These are phyloP conservation scores for Naegleria gruberi DNA, from an alignment of 208 protist genomes.

Conservation along the genomic window DNA sequence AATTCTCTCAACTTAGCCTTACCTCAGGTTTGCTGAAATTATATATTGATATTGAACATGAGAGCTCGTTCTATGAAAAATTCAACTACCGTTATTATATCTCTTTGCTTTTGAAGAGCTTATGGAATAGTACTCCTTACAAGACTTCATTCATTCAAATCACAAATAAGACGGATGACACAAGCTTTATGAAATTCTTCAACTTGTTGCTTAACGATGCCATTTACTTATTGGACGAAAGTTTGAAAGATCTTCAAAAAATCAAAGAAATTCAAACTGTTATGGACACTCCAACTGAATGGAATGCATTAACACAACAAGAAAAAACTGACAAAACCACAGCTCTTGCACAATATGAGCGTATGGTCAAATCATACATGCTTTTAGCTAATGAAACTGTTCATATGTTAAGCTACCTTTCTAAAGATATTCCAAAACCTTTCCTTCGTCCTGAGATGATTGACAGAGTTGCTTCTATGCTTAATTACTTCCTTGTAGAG, in stretches of 20 bases:
- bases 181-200: conserved; percentile 8
- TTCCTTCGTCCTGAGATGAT: conserved; percentile 23
- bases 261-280: background rate
- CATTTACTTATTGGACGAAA: background rate
- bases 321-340: background rate
- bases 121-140: background rate
- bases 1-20: background rate
- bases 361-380: conserved; percentile 1
- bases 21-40: conserved; percentile 8
- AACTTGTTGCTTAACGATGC: conserved; percentile 8
- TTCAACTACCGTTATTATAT: conserved; percentile 17
- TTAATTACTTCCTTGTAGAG: conserved; percentile 20
- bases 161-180: background rate
- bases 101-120: background rate
- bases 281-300: background rate
- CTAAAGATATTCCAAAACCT: background rate
- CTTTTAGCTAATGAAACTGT: conserved; percentile 21
- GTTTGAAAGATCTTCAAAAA: background rate
- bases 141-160: background rate
- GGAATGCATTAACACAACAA: background rate
- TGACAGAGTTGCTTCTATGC: conserved; percentile 21
- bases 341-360: background rate
- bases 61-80: conserved; percentile 14
- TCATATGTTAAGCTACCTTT: conserved; percentile 22
- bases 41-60: conserved; percentile 22